Evolutionary conservation across 192 early-diverging fungal species (phyloP), one percentile per base, ranked within the genome.

Genomic region (Entomortierella lignicola): DNA sequence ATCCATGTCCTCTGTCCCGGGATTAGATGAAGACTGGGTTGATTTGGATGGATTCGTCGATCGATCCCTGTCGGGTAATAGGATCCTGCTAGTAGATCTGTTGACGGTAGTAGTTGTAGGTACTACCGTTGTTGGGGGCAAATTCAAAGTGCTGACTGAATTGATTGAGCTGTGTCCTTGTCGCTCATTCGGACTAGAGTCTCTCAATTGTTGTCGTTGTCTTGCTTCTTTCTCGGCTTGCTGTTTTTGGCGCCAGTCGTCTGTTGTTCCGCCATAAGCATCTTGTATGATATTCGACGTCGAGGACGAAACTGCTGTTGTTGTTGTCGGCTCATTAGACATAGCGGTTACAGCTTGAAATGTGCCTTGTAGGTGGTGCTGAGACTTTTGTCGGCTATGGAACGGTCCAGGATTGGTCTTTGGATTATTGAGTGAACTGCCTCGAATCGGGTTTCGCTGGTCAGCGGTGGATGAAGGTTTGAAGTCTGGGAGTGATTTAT

Each of bases 181-280:
- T 4, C 60, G 66, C 8, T 64, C 67, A 0, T 26, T 62, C 0
- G 67, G 74, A 29, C 56, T 60, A 0, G 50, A 53, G 7, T 79
- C 74, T 23, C 54, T 69, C 30, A 79, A 55, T 8, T 77, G 52
- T 30, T 51, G 37, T 39, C 71, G 34, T n/a, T 75, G 64, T 21
- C n/a, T 13, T 10, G 65, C 72, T 23, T 74, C 63, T 23, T 61
- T 66, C 31, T 74, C 65, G 6, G 58, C 65, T 20, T 77, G 66
- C 21, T 69, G 66, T n/a, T 43, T 51, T 26, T 69, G 67, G 20
- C 75, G 66, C 75, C 75, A 79, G 31, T 79, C 75, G 25, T 79
- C 67, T 6, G 55, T 64, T 3, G 67, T 79, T 30, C 75, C 68
- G 8, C 75, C 66, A 42, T 77, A 69, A 12, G 66, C 74, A n/a